A percentile compares a stretch with the other conserved stretches of the same genome.
phyloP scores from a whole-genome alignment of 75 land plant species.

The Selaginella tamariscina region DNA sequence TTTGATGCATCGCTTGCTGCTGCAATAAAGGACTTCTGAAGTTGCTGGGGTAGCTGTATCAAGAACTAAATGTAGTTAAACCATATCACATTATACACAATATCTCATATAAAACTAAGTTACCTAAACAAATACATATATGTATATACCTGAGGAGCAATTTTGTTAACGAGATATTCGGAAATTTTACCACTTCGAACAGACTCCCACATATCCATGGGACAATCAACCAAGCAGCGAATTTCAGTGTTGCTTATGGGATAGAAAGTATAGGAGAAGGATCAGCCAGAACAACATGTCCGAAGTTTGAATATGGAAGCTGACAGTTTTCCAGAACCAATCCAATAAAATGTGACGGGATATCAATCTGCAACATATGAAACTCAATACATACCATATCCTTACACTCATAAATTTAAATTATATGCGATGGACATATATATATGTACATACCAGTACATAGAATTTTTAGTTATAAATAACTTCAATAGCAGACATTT shows the following conservation, averaged over 20 bases:
- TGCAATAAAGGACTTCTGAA: slow-evolving; percentile 50
- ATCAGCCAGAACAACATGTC: slow-evolving; percentile 75
- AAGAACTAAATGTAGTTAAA: background rate
- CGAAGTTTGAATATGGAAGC: slow-evolving; percentile 74
- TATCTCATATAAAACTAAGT: background rate
- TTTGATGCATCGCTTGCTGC: slow-evolving; percentile 49
- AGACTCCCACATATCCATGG: slow-evolving; percentile 73
- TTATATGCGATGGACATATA: too few species aligned
- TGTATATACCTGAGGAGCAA: slow-evolving; percentile 74
- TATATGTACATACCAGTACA: too few species aligned
- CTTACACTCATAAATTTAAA: too few species aligned
- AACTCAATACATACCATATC: too few species aligned
- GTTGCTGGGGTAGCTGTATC: slow-evolving; percentile 50
- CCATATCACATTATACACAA: background rate
- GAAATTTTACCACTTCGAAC: slow-evolving; percentile 82
- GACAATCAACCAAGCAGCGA: slow-evolving; percentile 87
- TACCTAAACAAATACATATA: background rate
- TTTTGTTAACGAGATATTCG: slow-evolving; percentile 52
- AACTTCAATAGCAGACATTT: too few species aligned
- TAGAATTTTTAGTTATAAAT: too few species aligned
- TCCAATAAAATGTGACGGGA: slow-evolving; percentile 88
- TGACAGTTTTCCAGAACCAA: slow-evolving; percentile 73
- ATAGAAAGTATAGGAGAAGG: slow-evolving; percentile 93
- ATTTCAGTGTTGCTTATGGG: slow-evolving; percentile 85
- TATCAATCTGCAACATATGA: slow-evolving; percentile 46